Conservation (phyloP, 306 rosid species). For the Psophocarpus tetragonolobus region DNA sequence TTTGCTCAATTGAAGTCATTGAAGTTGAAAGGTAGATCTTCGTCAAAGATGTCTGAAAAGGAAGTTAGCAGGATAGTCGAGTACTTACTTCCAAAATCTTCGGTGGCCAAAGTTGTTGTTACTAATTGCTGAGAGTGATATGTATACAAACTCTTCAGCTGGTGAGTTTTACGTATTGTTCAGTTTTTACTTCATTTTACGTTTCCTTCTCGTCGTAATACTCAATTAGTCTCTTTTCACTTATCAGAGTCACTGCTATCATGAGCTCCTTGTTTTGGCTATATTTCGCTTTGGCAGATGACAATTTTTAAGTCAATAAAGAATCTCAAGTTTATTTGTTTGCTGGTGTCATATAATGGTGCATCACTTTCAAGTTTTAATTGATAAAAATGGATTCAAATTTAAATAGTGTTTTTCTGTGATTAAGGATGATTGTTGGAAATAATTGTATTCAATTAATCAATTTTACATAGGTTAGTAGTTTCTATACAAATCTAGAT, state of each 20-base stretch:
- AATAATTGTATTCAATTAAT: background rate
- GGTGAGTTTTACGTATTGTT: background rate
- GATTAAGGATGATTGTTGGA: background rate
- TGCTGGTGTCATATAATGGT: background rate
- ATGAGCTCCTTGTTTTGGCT: background rate
- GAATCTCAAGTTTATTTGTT: background rate
- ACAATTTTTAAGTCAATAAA: background rate
- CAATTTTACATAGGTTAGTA: too few species aligned
- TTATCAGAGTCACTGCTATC: background rate
- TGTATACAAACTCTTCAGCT: background rate
- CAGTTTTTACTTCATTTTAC: constrained; percentile 1
- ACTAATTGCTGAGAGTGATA: constrained; percentile 1
- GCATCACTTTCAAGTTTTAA: background rate
- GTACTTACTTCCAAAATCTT: constrained; percentile 32
- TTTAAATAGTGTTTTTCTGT: background rate
- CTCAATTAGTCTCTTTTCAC: background rate
- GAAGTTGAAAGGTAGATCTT: background rate
- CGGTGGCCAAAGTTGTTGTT: background rate
- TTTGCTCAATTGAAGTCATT: background rate
- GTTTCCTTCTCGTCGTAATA: background rate
- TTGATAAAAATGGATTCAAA: background rate
- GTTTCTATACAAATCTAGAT: too few species aligned
- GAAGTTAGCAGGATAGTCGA: background rate
- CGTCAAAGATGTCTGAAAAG: background rate
- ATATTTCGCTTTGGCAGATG: background rate